These are phyloP conservation scores for Leccinum insolens DNA, from an alignment of 1,284 basidiomycete species.

Conservation along the genomic window DNA sequence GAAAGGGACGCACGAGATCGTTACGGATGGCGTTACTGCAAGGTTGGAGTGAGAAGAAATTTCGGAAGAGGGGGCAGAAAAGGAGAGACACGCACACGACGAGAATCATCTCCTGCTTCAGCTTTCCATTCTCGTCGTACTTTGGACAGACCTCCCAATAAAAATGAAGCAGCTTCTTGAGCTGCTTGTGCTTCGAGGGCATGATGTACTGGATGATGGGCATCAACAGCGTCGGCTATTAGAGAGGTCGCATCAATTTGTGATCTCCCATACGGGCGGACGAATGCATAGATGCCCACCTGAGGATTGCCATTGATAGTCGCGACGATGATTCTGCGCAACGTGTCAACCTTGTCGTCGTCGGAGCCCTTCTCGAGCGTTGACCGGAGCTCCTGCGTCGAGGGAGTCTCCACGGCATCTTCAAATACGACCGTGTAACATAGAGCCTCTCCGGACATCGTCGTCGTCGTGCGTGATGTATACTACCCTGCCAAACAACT, in stretches of 20 bases:
- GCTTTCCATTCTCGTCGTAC: constrained; percentile 94
- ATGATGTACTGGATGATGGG: constrained; percentile 93
- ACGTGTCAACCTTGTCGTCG: constrained; percentile 96
- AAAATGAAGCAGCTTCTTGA: constrained; percentile 98
- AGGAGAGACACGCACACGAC: constrained; percentile 75
- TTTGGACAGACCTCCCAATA: constrained; percentile 99
- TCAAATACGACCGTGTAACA: constrained; percentile 89
- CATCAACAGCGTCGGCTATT: constrained; percentile 90
- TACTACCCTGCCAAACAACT: neutral
- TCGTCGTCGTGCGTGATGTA: constrained; percentile 18
- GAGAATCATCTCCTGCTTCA: constrained; percentile 99
- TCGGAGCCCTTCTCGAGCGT: constrained; percentile 96
- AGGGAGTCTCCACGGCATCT: constrained; percentile 77
- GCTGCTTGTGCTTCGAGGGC: constrained; percentile 93
- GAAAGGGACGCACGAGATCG: constrained; percentile 71
- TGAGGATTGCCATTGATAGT: constrained; percentile 95
- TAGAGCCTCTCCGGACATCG: constrained; percentile 52
- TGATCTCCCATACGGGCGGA: constrained; percentile 7
- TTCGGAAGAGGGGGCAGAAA: neutral
- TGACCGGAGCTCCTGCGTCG: constrained; percentile 82
- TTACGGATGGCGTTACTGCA: constrained; percentile 94
- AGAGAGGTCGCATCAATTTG: constrained; percentile 6
- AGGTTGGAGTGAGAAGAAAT: constrained; percentile 14
- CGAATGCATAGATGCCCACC: constrained; percentile 40
- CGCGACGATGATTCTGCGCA: constrained; percentile 93